Base-by-base conservation (phyloP, 2,329 filamentous ascomycete genomes). In the Penicillium concentricum region DNA sequence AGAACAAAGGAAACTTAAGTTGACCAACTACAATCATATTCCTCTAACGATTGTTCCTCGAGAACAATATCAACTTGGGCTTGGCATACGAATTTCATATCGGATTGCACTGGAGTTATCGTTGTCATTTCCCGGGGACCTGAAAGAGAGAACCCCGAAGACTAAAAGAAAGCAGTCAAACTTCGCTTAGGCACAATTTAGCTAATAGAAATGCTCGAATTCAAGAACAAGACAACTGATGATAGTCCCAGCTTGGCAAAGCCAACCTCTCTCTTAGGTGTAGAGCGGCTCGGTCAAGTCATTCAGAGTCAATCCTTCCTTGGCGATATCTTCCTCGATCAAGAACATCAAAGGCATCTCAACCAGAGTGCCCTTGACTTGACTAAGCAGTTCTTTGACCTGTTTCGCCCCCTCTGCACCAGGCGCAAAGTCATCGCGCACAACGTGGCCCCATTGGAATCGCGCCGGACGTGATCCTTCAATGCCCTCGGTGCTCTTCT, bases 311-410 rank as follows among this genome's bases (percentile, higher is more conserved):
- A 96, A 67, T 0, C 92, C 91, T 65, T 91, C 85, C 80, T 92
- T 87, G 4, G 92, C 93, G 72, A 97, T 87, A 72, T 97, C 92
- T 67, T 91, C 84, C 34, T 92, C 89, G 67, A 88, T 87, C 72
- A 96, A 78, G 78, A 97, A 97, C 63, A 91, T 80, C 65, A 97
- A 79, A 28, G 92, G 91, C 92, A 97, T 97, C 79, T 96, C 90
- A 8, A 97, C 88, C 44, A 92, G 75, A 9, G 83, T 89, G 2
- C 89, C 89, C 58, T 85, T 82, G 38, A 92, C 79, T 52, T 84
- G 81, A 54, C 81, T 80, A 53, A 92, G 76, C 76, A 86, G 82
- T 49, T 87, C 84, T 77, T 91, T 92, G 57, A 92, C 80, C 71
- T 90, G 87, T n/a, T 78, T 78, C 43, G 87, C 86, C 8, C 92